phyloP scores from a whole-genome alignment of 148 eudicot genomes.

The Chenopodium album region DNA sequence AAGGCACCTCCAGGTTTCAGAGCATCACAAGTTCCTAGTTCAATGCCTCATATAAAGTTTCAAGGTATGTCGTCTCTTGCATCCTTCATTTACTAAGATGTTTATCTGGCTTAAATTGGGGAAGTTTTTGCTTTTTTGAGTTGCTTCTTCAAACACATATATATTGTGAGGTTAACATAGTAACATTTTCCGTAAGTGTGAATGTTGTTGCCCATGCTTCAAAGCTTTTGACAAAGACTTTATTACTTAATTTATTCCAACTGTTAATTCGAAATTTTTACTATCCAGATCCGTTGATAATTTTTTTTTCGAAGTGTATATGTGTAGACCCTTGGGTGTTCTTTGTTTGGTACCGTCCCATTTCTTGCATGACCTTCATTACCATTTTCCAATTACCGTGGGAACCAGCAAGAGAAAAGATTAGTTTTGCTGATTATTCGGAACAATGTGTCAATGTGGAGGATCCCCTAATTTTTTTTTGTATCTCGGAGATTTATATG shows the following conservation, averaged over 20 bases:
- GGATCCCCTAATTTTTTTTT: too few relatives aligned
- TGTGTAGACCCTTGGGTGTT: background rate
- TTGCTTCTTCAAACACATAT: background rate
- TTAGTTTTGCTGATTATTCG: background rate
- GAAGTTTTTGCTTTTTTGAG: background rate
- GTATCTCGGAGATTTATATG: background rate
- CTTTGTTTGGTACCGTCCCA: background rate
- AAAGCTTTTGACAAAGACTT: background rate
- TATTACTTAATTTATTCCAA: background rate
- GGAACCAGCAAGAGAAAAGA: background rate
- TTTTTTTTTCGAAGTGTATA: background rate
- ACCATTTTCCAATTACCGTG: background rate
- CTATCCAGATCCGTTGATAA: background rate
- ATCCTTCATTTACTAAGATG: background rate
- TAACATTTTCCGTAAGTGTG: background rate
- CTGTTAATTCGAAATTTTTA: background rate
- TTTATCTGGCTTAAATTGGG: background rate
- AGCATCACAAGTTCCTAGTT: conserved; percentile 12
- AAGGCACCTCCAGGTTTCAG: conserved; percentile 9
- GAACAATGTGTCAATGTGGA: background rate
- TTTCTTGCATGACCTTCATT: background rate
- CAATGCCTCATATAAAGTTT: conserved; percentile 20
- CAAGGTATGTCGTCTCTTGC: conserved; percentile 19
- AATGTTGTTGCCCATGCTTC: background rate
- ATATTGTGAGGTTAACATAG: background rate